Percentiles rank a stretch among this genome's conserved stretches.
Evolutionary conservation across 2,329 filamentous ascomycete species (phyloP).

Genomic region (Neonectria ditissima): DNA sequence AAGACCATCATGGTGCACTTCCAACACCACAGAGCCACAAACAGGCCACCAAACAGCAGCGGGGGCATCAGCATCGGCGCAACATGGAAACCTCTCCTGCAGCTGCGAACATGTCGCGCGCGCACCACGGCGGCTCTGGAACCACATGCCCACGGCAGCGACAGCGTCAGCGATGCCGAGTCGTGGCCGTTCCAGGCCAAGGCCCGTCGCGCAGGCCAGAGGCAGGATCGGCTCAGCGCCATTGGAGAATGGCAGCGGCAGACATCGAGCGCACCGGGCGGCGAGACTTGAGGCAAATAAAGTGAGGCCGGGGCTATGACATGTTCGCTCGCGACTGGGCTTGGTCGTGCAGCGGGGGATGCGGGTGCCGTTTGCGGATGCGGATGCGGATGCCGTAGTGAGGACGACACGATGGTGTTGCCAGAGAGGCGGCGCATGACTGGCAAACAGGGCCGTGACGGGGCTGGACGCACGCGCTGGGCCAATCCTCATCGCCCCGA

Average conservation of each 20-base stretch:
- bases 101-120: slow-evolving; percentile 26
- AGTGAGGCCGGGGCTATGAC: slow-evolving; percentile 39
- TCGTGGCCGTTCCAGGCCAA: slow-evolving; percentile 20
- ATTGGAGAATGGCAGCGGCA: slow-evolving; percentile 32
- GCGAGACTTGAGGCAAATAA: slow-evolving; percentile 33
- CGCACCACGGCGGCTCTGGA: slow-evolving; percentile 18
- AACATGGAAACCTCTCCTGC: slow-evolving; percentile 46
- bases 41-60: slow-evolving; percentile 72
- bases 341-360: slow-evolving; percentile 35
- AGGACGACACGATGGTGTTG: slow-evolving; percentile 33
- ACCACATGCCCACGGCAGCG: slow-evolving; percentile 27
- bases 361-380: neutral
- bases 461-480: slow-evolving; percentile 9
- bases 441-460: slow-evolving; percentile 8
- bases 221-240: slow-evolving; percentile 39
- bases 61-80: slow-evolving; percentile 70
- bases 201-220: slow-evolving; percentile 39
- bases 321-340: slow-evolving; percentile 48
- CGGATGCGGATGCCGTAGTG: slow-evolving; percentile 24
- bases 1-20: slow-evolving; percentile 80
- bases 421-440: slow-evolving; percentile 31
- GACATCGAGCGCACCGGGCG: slow-evolving; percentile 22
- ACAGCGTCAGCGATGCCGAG: slow-evolving; percentile 8
- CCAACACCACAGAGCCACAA: slow-evolving; percentile 73
- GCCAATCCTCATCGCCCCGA: slow-evolving; percentile 20